phyloP scores from a whole-genome alignment of 164 flowering plant species.

The Protea cynaroides region DNA sequence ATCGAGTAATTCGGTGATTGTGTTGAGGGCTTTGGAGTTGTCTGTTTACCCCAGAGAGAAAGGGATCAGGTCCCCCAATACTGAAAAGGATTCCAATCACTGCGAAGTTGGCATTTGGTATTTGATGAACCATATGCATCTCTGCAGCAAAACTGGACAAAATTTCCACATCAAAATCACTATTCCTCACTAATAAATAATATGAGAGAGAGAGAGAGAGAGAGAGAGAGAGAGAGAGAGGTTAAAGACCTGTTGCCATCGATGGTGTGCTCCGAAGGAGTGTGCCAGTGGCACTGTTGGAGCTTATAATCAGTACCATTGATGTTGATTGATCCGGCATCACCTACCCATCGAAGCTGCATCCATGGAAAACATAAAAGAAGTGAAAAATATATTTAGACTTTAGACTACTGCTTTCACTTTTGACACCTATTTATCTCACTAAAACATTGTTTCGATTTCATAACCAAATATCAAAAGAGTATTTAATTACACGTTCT shows the following conservation, averaged over 20 bases:
- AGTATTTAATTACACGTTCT: too few relatives aligned
- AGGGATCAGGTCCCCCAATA: conserved; percentile 18
- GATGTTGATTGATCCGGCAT: conserved; percentile 17
- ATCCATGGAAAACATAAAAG: not conserved
- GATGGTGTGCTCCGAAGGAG: conserved; percentile 25
- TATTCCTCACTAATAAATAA: too few relatives aligned
- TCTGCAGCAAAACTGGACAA: conserved; percentile 17
- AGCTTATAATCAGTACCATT: conserved; percentile 19
- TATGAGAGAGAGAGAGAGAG: too few relatives aligned
- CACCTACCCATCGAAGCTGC: conserved; percentile 23
- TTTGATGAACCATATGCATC: conserved; percentile 20
- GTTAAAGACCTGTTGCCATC: conserved; percentile 15
- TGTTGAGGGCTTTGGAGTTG: not conserved
- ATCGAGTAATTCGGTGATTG: not conserved
- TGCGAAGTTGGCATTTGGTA: conserved; percentile 9
- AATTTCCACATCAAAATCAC: not conserved
- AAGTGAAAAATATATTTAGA: too few relatives aligned
- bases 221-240: not conserved
- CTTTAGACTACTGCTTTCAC: too few relatives aligned
- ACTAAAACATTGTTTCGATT: too few relatives aligned
- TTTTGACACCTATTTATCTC: too few relatives aligned
- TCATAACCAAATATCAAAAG: too few relatives aligned
- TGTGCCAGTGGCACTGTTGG: conserved; percentile 26
- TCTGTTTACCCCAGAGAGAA: conserved; percentile 14
- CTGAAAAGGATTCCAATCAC: conserved; percentile 21